Percentiles rank a stretch among this genome's conserved stretches.
These are phyloP conservation scores for Pythium aquatile DNA, from an alignment of 352 stramenopile genomes.

Conservation along the genomic window DNA sequence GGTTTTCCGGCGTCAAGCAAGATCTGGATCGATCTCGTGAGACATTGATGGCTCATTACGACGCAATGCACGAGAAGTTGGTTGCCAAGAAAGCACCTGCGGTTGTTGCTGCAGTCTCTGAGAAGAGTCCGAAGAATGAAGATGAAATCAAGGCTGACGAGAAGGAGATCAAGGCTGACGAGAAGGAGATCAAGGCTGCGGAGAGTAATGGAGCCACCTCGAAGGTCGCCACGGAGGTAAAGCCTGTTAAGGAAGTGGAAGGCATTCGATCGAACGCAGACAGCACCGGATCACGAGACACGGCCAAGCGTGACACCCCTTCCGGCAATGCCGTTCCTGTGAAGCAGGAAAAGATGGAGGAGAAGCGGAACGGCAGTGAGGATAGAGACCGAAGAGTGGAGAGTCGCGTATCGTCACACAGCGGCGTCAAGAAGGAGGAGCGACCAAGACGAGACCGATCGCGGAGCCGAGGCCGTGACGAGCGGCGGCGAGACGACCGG, in stretches of 20 bases:
- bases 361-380: neutral
- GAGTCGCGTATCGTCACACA: neutral
- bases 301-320: neutral
- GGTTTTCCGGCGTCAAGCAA: slow-evolving; percentile 18
- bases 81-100: slow-evolving; percentile 33
- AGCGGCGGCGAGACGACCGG: neutral
- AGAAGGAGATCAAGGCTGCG: neutral
- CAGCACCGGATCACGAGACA: too few species aligned
- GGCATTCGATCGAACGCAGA: too few species aligned
- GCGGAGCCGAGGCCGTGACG: slow-evolving; percentile 4
- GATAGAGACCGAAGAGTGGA: neutral
- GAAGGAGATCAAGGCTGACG: neutral
- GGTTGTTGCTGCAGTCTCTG: neutral
- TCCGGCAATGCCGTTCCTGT: neutral
- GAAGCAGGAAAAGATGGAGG: neutral
- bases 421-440: neutral
- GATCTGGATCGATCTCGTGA: slow-evolving; percentile 20
- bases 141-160: slow-evolving; percentile 10
- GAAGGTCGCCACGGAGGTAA: neutral
- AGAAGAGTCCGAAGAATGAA: slow-evolving; percentile 1
- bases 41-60: slow-evolving; percentile 50
- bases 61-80: slow-evolving; percentile 70
- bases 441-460: slow-evolving; percentile 7
- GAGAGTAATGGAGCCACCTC: too few species aligned
- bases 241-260: too few species aligned